These are phyloP conservation scores for bread wheat (Triticum aestivum) DNA, from an alignment of 176 grass and related monocot genomes.

Conservation along the genomic window IWGSC_CS_RefSeq_v2.1 NC_057795.1:432332241-432332740, in stretches of 20 bases:
- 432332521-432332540: slow-evolving; percentile 46
- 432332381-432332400: neutral
- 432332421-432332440: neutral
- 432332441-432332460: neutral
- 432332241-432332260: slow-evolving; percentile 90
- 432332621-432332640: slow-evolving; percentile 38
- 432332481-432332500: neutral
- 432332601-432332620: slow-evolving; percentile 94
- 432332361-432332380: slow-evolving; percentile 21
- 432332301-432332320: slow-evolving; percentile 99
- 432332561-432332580: slow-evolving; percentile 98
- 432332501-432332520: neutral
- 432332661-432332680: neutral
- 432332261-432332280: slow-evolving; percentile 86
- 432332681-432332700: slow-evolving; percentile 20
- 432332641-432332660: neutral
- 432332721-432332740: too few species aligned
- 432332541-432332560: slow-evolving; percentile 97
- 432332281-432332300: slow-evolving; percentile 98
- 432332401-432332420: neutral
- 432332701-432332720: neutral
- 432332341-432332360: slow-evolving; percentile 94
- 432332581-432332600: slow-evolving; percentile 92
- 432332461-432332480: slow-evolving; percentile 3
- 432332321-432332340: slow-evolving; percentile 99